Base-by-base conservation (phyloP, 2,329 filamentous ascomycete species). In the Polychaeton citri region DNA sequence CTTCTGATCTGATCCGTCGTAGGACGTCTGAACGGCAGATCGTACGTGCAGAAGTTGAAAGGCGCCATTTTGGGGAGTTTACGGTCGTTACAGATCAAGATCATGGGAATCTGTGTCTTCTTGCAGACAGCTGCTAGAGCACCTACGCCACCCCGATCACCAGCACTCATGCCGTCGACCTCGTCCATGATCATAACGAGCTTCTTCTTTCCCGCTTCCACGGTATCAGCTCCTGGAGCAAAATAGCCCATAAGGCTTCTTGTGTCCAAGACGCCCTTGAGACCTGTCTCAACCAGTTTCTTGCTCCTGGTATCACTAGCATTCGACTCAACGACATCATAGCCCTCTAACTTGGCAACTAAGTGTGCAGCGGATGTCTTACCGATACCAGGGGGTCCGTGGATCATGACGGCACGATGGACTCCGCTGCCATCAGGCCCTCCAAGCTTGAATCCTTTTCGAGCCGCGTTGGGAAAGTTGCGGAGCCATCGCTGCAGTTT, bases 131-230 rank as follows among this genome's bases (percentile, higher is more conserved):
- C 85, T 38, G 90, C 88, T 38, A 98, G 69, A 19, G 90, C 90
- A 34, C 87, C 90, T 33, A 98, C 90, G 58, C 90, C 90, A 46
- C 90, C 90, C 42, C 90, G 79, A 55, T 98, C 90, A 54, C 90
- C 90, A 21, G 85, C 87, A 42, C 88, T 96, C 90, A 98, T 96
- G 35, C 90, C 90, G 51, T 98, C 90, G 4, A 98, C 90, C 61
- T 98, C 90, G 49, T 98, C 90, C 90, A 98, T 96, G 61, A 98
- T 85, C 33, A 98, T 65, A 5, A 95, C 84, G 21, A 96, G 76
- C 49, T 95, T 95, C 66, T 92, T 93, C 66, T 90, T 96, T 12
- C 69, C 69, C 4, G 66, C 62, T 31, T 95, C 81, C 3, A 94
- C 77, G 38, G 79, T 72, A 59, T 90, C 83, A 17, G 82, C 81